Evolutionary conservation across 805 yeast species (phyloP).

Genomic region (Nakazawaea ishiwadae): DNA sequence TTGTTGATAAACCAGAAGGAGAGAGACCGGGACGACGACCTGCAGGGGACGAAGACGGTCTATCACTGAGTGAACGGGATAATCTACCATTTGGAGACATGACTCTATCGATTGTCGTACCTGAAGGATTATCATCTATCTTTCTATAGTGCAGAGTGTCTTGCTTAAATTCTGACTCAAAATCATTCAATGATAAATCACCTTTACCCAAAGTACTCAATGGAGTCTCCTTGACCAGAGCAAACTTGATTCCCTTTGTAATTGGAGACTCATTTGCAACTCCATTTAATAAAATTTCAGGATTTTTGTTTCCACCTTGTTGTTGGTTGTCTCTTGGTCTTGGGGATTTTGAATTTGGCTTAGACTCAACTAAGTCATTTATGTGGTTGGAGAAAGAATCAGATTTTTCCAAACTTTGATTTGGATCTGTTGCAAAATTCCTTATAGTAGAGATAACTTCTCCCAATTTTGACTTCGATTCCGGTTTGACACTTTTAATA

Average conservation of each 20-base stretch:
- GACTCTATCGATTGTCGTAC: slow-evolving; percentile 1
- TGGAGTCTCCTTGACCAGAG: slow-evolving; percentile 41
- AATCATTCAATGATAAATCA: slow-evolving; percentile 31
- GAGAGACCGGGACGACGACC: not conserved
- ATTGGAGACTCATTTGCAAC: not conserved
- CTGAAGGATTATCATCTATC: not conserved
- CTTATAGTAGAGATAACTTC: not conserved
- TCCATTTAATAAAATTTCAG: not conserved
- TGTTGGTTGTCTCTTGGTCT: not conserved
- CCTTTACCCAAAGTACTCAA: slow-evolving; percentile 47
- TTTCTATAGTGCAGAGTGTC: not conserved
- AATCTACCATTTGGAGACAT: slow-evolving; percentile 6
- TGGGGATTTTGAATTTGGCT: not conserved
- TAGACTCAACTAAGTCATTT: not conserved
- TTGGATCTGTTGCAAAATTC: not conserved
- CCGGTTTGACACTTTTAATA: not conserved
- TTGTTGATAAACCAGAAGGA: not conserved
- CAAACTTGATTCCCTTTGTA: slow-evolving; percentile 36
- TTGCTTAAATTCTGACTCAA: slow-evolving; percentile 12
- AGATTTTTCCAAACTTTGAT: not conserved
- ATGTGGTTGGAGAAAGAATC: not conserved
- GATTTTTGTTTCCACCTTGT: not conserved
- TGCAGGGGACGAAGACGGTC: not conserved
- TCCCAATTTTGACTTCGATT: not conserved
- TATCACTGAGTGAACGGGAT: not conserved